Percentiles rank a stretch among this genome's conserved stretches.
phyloP scores from a whole-genome alignment of 345 rosid genomes.

The Moringa oleifera region DNA sequence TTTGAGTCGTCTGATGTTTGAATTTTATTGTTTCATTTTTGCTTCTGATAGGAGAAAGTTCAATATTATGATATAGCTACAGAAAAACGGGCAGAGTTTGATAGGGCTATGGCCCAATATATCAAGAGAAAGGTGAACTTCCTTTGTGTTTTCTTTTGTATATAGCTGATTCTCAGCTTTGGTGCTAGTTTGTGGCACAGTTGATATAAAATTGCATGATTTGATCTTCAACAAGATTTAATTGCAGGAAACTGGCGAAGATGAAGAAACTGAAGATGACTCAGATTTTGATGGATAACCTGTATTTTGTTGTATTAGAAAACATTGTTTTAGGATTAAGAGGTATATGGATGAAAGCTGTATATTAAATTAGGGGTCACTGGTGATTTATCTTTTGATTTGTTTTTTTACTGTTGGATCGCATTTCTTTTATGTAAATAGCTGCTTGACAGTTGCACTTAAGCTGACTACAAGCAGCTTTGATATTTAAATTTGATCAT shows the following conservation, averaged over 20 bases:
- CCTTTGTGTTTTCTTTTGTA: background rate
- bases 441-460: background rate
- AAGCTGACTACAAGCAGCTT: background rate
- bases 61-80: conserved; percentile 89
- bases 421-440: conserved; percentile 27
- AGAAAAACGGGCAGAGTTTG: conserved; percentile 84
- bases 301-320: conserved; percentile 12
- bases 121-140: conserved; percentile 54
- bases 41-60: conserved; percentile 65
- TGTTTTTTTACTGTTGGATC: conserved; percentile 5
- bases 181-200: conserved; percentile 1
- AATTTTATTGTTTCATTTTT: conserved; percentile 14
- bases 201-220: conserved; percentile 10
- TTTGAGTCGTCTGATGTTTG: conserved; percentile 8
- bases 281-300: conserved; percentile 54
- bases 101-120: conserved; percentile 62
- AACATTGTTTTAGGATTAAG: conserved; percentile 17
- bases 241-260: conserved; percentile 68
- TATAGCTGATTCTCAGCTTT: conserved; percentile 1
- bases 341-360: conserved; percentile 15
- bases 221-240: conserved; percentile 7
- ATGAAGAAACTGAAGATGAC: conserved; percentile 51
- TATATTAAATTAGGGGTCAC: conserved; percentile 9
- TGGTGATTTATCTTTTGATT: background rate
- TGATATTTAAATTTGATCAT: conserved; percentile 2